These are phyloP conservation scores for Candida tunisiensis DNA, from an alignment of 1,139 yeast species.

Conservation along the genomic window DNA sequence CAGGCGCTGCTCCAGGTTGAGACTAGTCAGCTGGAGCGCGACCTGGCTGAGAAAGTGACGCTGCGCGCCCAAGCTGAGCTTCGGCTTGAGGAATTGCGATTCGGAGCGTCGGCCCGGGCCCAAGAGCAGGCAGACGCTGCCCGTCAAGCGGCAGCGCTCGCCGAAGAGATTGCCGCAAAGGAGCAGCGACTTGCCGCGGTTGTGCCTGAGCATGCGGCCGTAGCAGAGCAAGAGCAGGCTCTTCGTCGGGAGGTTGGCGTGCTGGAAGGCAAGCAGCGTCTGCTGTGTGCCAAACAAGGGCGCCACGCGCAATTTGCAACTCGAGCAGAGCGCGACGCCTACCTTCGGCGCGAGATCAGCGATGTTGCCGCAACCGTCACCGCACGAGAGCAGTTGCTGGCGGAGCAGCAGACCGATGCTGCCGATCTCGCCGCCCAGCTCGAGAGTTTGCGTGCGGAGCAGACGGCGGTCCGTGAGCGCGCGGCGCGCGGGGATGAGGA, in stretches of 20 bases:
- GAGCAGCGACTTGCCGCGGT: conserved; percentile 21
- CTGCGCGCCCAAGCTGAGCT: neutral
- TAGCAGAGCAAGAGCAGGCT: conserved; percentile 41
- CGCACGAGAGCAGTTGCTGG: conserved; percentile 8
- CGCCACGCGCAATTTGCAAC: conserved; percentile 44
- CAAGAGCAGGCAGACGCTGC: neutral
- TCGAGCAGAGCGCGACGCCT: conserved; percentile 43
- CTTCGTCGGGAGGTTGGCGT: conserved; percentile 30
- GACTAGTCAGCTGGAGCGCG: conserved; percentile 9
- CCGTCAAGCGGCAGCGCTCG: conserved; percentile 15
- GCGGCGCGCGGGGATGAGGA: neutral
- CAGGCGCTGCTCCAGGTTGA: conserved; percentile 1
- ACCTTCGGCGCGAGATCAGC: conserved; percentile 41
- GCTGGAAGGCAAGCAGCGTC: conserved; percentile 38
- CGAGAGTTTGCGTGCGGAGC: neutral
- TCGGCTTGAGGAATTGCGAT: neutral
- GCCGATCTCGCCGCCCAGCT: conserved; percentile 7
- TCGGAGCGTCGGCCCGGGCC: neutral
- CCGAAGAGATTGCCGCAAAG: conserved; percentile 24
- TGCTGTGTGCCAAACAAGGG: conserved; percentile 58
- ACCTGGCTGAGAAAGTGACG: neutral
- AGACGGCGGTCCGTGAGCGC: neutral
- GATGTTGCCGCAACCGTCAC: conserved; percentile 21
- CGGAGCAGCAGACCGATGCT: conserved; percentile 8
- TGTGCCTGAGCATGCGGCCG: conserved; percentile 25